Percentiles rank a stretch among this genome's conserved stretches.
Conservation (phyloP, 2,329 filamentous ascomycete genomes). For the Colletotrichum phormii region DNA sequence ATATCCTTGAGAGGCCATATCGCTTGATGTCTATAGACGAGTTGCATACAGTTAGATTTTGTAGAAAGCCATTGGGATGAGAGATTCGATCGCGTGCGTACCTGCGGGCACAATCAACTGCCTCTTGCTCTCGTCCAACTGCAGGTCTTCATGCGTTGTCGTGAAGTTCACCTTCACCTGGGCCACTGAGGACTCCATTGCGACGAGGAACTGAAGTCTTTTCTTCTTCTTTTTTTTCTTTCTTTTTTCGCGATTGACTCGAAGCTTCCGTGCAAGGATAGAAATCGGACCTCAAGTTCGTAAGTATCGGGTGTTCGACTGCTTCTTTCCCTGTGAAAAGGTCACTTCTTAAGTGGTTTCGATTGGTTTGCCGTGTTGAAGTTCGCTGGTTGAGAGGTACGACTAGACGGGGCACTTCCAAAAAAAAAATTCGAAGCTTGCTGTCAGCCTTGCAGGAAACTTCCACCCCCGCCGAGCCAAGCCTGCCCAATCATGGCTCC, state of each 20-base stretch:
- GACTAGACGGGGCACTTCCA: conserved; percentile 7
- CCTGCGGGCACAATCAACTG: conserved; percentile 73
- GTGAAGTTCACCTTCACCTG: conserved; percentile 78
- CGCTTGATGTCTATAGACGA: conserved; percentile 68
- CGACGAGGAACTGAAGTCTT: conserved; percentile 25
- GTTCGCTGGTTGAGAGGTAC: not conserved
- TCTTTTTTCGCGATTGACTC: not conserved
- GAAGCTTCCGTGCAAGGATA: not conserved
- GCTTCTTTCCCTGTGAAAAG: not conserved
- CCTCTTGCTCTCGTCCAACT: conserved; percentile 71
- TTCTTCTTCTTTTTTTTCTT: no score
- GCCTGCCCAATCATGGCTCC: conserved; percentile 21
- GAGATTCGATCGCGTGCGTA: conserved; percentile 43
- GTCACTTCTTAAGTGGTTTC: not conserved
- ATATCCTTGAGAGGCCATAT: conserved; percentile 76
- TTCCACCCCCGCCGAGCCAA: conserved; percentile 25
- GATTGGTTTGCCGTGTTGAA: conserved; percentile 2
- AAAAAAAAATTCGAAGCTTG: no score
- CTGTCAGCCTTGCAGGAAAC: conserved; percentile 38
- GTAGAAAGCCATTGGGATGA: conserved; percentile 12
- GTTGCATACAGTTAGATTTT: not conserved
- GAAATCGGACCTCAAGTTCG: not conserved
- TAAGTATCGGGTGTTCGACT: no score
- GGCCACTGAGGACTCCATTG: conserved; percentile 54
- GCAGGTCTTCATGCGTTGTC: conserved; percentile 70